Percentiles rank a stretch among this genome's conserved stretches.
Evolutionary conservation across 768 basidiomycete genomes (phyloP).

Genomic region (Austroboletus festivus): DNA sequence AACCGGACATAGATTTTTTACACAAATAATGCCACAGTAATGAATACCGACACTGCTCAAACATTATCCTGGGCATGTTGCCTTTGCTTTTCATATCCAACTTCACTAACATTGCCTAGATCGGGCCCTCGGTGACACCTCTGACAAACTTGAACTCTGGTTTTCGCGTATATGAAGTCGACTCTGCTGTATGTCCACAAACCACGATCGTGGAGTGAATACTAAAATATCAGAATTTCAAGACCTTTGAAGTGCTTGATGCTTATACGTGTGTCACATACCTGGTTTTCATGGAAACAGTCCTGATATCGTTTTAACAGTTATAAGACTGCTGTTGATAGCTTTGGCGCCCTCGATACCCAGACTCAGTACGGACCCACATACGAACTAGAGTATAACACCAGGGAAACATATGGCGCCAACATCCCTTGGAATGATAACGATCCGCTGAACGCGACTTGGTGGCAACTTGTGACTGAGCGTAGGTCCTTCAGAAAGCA

Average conservation of each 20-base stretch:
- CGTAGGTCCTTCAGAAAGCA: conserved; percentile 37
- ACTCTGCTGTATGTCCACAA: conserved; percentile 52
- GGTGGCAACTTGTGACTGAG: conserved; percentile 81
- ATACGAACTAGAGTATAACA: conserved; percentile 62
- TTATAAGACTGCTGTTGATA: conserved; percentile 61
- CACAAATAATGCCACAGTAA: conserved; percentile 63
- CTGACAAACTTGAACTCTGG: conserved; percentile 71
- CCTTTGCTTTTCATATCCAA: conserved; percentile 3
- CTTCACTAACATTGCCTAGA: conserved; percentile 36
- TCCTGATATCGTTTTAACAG: conserved; percentile 31
- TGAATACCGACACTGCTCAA: conserved; percentile 54
- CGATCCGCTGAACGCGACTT: conserved; percentile 77
- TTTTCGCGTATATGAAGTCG: conserved; percentile 50
- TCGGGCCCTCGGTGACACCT: conserved; percentile 68
- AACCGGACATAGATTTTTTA: conserved; percentile 56
- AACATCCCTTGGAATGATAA: conserved; percentile 53
- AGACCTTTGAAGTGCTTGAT: conserved; percentile 79
- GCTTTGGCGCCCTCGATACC: conserved; percentile 54
- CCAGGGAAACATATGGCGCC: conserved; percentile 62
- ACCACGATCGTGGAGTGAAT: background rate
- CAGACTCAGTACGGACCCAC: conserved; percentile 59
- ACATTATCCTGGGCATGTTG: conserved; percentile 48
- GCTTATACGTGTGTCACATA: conserved; percentile 61
- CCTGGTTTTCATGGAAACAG: background rate
- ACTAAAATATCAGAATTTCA: conserved; percentile 2